Evolutionary conservation across 352 stramenopile genomes (phyloP), one percentile per base, ranked within the genome.

Genomic region (Phytopythium aichiense): DNA sequence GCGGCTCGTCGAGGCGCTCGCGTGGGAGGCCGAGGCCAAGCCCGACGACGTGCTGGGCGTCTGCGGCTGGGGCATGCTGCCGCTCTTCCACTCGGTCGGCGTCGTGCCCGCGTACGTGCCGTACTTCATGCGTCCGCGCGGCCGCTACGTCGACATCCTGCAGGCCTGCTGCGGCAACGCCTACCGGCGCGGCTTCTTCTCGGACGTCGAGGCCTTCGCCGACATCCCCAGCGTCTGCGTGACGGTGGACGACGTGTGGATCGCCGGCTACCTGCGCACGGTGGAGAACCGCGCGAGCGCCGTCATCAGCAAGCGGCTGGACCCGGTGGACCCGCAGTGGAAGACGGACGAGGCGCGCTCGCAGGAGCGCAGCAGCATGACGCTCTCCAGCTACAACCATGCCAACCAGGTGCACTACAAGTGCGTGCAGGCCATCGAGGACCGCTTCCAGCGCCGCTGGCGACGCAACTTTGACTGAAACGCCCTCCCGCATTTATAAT

Each of bases 201-300:
- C 56, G 43, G 80, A 92, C 42, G 68, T 93, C 7, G 73, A 91
- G 18, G 76, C 77, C 9, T 72, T 93, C 18, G 82, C 82, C 1
- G 68, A 87, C 31, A 89, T 93, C 53, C 81, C 82, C 20, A 9
- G 65, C 0, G 70, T 89, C 7, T 94, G 84, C 63, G 79, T 92
- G 53, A 94, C 84, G 2, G 82, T 94, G 12, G 84, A 94, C 59
- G 82, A 92, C 55, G 83, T 92, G 18, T 94, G 84, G 84, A 89
- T 94, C 64, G 82, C 84, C 0, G 84, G 84, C 1, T 94, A 90
- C 58, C 64, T 94, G 53, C 72, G 74, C n/a, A 88, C 73, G 20
- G 77, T 90, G 33, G 83, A 92, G 63, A 65, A 77, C 31, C 65
- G 67, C 12, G 67, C 66, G 50, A 89, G 71, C 37, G 84, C 82